Conservation (phyloP, 345 rosid species). For the Aquilaria yunnanensis region DNA sequence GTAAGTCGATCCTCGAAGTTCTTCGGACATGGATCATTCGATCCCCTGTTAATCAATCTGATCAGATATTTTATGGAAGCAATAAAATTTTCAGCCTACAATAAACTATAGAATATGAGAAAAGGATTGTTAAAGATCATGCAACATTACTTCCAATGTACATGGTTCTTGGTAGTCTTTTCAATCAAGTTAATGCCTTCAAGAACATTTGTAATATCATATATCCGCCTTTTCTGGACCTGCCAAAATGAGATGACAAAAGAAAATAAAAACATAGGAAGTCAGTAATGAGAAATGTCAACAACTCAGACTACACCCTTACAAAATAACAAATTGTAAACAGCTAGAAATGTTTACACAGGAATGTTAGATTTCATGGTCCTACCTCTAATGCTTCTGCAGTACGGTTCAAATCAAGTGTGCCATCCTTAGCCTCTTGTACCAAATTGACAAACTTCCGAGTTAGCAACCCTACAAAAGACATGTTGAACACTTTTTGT, state of each 20-base stretch:
- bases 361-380: slow-evolving; percentile 1
- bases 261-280: slow-evolving; percentile 11
- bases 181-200: slow-evolving; percentile 79
- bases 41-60: slow-evolving; percentile 39
- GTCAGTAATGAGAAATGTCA: slow-evolving; percentile 6
- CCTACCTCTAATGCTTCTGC: slow-evolving; percentile 68
- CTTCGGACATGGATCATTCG: slow-evolving; percentile 36
- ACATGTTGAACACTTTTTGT: not conserved
- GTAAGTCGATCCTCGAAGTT: slow-evolving; percentile 39
- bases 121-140: not conserved
- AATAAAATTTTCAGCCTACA: slow-evolving; percentile 5
- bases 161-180: slow-evolving; percentile 79
- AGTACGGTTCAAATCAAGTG: slow-evolving; percentile 65
- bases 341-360: not conserved
- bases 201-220: slow-evolving; percentile 83
- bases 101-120: not conserved
- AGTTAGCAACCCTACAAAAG: slow-evolving; percentile 52
- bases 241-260: slow-evolving; percentile 19
- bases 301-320: not conserved
- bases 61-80: slow-evolving; percentile 14
- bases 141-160: slow-evolving; percentile 61
- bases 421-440: slow-evolving; percentile 67
- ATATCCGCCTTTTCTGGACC: slow-evolving; percentile 90
- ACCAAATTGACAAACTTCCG: slow-evolving; percentile 60
- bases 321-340: not conserved